Evolutionary conservation across 1,139 yeast genomes (phyloP).

Genomic region (Candida buenavistaensis): DNA sequence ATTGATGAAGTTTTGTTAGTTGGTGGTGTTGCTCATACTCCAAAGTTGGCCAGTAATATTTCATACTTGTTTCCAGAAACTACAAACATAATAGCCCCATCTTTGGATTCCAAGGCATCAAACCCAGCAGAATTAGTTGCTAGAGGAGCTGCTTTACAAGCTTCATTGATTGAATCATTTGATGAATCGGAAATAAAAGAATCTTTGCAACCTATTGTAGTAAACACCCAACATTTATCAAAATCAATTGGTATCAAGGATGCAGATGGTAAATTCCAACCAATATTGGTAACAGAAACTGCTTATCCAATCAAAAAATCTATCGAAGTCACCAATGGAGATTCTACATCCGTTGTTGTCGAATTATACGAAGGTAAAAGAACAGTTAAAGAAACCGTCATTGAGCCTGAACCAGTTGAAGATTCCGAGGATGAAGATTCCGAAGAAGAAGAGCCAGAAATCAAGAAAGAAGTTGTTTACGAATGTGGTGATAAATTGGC

Average conservation of each 20-base stretch:
- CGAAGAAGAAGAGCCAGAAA: constrained; percentile 66
- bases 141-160: constrained; percentile 98
- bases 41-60: constrained; percentile 81
- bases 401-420: constrained; percentile 63
- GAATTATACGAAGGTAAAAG: constrained; percentile 85
- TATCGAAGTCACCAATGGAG: constrained; percentile 62
- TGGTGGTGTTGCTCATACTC: constrained; percentile 93
- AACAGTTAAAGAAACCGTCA: constrained; percentile 72
- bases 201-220: constrained; percentile 80
- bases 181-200: constrained; percentile 87
- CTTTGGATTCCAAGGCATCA: constrained; percentile 70
- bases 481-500: constrained; percentile 77
- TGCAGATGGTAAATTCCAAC: constrained; percentile 68
- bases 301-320: constrained; percentile 90
- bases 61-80: constrained; percentile 77
- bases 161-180: constrained; percentile 78
- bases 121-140: constrained; percentile 89
- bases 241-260: constrained; percentile 86
- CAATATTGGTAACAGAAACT: constrained; percentile 80
- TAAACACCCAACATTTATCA: constrained; percentile 84
- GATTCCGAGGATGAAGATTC: constrained; percentile 30
- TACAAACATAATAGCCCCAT: constrained; percentile 76
- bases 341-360: constrained; percentile 59
- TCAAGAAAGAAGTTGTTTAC: constrained; percentile 69
- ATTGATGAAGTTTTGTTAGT: constrained; percentile 88